Base-by-base conservation (phyloP, 2,329 filamentous ascomycete species). In the Aspergillus fijiensis region DNA sequence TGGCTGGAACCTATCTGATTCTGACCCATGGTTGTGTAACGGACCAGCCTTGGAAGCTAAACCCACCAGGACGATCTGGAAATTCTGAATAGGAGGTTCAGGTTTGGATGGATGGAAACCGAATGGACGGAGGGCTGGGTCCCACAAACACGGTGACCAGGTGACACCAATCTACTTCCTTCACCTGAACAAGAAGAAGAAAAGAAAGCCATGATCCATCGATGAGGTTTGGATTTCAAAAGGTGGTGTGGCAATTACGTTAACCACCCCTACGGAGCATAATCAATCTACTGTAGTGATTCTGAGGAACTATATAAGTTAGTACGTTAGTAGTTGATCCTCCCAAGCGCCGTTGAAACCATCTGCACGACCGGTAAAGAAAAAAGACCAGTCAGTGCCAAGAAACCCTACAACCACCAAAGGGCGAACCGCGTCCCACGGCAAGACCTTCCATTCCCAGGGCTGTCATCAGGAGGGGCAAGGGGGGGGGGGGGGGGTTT, bases 81-180 rank as follows among this genome's bases (percentile, higher is more conserved):
- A 45, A 45, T 45, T 45, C 39, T 45, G 39, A 45, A 45, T 45
- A 45, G 39, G 39, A 45, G 39, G 39, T 33, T 25, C 21, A 59
- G 27, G 27, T 9, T 29, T 29, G 27, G 27, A 29, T 59, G 61
- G 56, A 57, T 60, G 58, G 56, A 25, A 52, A 51, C 51, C 61
- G 51, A 54, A 60, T 55, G 52, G 57, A 54, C 27, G 27, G 55
- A 55, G 55, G 55, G 59, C 35, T 58, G 58, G 60, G 52, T 63
- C 61, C 61, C 61, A 58, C 58, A 58, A 53, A 60, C 48, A 55
- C 58, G 52, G 61, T 61, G 59, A 59, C 42, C 61, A 56, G 58
- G 55, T 63, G 61, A 63, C 59, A 58, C 33, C 39, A 45, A 45
- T 2, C 39, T 45, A 45, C 39, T 19, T 21, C 21, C 21, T 21